phyloP scores from a whole-genome alignment of 106 monocot genomes.

The Vanilla planifolia region DNA sequence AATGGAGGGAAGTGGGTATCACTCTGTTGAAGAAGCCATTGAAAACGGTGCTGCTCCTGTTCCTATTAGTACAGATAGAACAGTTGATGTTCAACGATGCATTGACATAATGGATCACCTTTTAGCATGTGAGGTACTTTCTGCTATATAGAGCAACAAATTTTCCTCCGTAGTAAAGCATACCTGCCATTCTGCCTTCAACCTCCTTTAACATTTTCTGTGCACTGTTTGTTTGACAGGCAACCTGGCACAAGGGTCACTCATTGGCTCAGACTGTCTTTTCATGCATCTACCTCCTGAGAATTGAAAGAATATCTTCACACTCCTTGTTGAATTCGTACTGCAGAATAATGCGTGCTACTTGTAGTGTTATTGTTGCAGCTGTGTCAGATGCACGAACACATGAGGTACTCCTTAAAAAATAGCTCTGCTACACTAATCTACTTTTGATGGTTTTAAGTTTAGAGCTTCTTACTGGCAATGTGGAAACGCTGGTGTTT shows the following conservation, averaged over 20 bases:
- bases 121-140: slow-evolving; percentile 83
- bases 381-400: slow-evolving; percentile 87
- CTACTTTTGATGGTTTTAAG: no score
- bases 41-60: slow-evolving; percentile 84
- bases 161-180: slow-evolving; percentile 9
- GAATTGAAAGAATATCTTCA: slow-evolving; percentile 84
- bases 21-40: slow-evolving; percentile 92
- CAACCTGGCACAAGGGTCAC: slow-evolving; percentile 97
- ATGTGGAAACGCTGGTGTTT: no score
- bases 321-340: slow-evolving; percentile 88
- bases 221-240: slow-evolving; percentile 37
- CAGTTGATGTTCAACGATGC: slow-evolving; percentile 62
- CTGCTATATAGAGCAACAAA: background rate
- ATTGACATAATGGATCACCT: slow-evolving; percentile 98
- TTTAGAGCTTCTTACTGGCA: no score
- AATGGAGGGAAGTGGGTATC: slow-evolving; percentile 63
- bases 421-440: background rate
- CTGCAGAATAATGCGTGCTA: slow-evolving; percentile 79
- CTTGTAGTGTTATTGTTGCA: slow-evolving; percentile 62
- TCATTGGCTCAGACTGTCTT: slow-evolving; percentile 88
- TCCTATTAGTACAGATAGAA: slow-evolving; percentile 76
- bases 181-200: background rate
- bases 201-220: slow-evolving; percentile 10
- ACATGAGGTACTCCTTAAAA: slow-evolving; percentile 61
- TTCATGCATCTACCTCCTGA: slow-evolving; percentile 93